Base-by-base conservation (phyloP, 768 basidiomycete genomes). In the Aureoboletus auriporus region DNA sequence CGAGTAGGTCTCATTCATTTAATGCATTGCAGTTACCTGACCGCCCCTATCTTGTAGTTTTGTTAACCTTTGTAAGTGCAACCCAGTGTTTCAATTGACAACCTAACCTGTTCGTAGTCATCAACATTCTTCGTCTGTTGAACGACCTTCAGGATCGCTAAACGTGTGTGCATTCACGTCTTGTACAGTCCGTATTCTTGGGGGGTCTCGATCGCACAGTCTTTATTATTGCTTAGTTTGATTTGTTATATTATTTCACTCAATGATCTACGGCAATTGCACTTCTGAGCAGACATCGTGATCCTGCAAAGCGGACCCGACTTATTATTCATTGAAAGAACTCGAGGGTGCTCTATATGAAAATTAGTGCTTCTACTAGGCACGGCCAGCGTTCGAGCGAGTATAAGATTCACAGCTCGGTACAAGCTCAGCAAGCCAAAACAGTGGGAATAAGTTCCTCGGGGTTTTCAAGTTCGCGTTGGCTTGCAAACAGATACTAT, bases 111-210 rank as follows among this genome's bases (percentile, higher is more conserved):
- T 3, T 35, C 45, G 36, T 53, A 88, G 87, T 93, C 81, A 68
- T 94, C 62, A 87, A 76, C 66, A 91, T 94, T 60, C 79, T 94
- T 46, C 87, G 92, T 51, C 75, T 93, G 52, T 66, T 94, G 59
- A 89, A 83, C 57, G 71, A 76, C 56, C 58, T 71, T 10, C 70
- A 76, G 47, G 72, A 77, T 46, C 69, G 69, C n/a, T 73, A 53
- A 60, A 39, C 11, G n/a, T 23, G 29, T 13, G 9, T 13, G 10
- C 31, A 33, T 31, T 34, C n/a, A 8, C 30, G 7, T 8, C 38
- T 11, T 40, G 30, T 20, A 16, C 13, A 30, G 31, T 34, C 14
- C 41, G 34, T 40, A 8, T 23, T 41, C 12, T 11, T 39, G 26
- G 37, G 44, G n/a, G 30, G 35, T 41, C 30, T 49, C 16, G 37